Conservation (phyloP, 2,329 filamentous ascomycete species). For the Aureobasidium sp. region DNA sequence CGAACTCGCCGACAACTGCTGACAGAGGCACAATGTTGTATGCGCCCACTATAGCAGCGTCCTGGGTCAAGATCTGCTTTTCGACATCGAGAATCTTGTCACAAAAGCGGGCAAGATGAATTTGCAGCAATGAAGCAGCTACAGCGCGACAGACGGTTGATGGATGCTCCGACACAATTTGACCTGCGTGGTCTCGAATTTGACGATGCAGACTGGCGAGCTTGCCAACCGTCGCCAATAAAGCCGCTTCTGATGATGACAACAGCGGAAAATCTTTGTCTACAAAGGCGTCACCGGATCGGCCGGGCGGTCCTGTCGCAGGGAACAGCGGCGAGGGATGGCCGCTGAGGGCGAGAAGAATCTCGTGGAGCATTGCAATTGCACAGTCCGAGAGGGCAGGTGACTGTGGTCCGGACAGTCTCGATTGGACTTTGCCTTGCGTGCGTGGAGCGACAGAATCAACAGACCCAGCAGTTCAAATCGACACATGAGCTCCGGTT, state of each 20-base stretch:
- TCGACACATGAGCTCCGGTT: conserved; percentile 13
- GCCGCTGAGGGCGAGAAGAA: conserved; percentile 90
- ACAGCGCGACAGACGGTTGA: conserved; percentile 85
- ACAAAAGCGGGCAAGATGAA: conserved; percentile 75
- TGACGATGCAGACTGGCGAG: conserved; percentile 72
- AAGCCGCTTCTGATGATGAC: conserved; percentile 73
- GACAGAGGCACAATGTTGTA: conserved; percentile 92
- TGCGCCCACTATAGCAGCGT: conserved; percentile 75
- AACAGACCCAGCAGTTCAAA: conserved; percentile 12
- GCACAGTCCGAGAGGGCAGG: conserved; percentile 2
- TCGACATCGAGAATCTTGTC: conserved; percentile 80
- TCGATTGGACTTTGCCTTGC: conserved; percentile 4
- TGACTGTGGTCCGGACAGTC: not conserved
- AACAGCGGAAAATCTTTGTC: conserved; percentile 46
- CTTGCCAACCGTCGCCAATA: conserved; percentile 69
- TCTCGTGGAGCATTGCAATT: conserved; percentile 83
- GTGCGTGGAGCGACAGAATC: conserved; percentile 13
- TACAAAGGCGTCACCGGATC: conserved; percentile 20
- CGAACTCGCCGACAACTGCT: conserved; percentile 73
- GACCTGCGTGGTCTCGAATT: conserved; percentile 59
- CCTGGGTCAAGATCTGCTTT: conserved; percentile 64
- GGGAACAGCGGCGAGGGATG: conserved; percentile 84
- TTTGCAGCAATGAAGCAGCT: conserved; percentile 65
- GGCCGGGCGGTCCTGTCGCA: conserved; percentile 36
- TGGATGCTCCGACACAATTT: conserved; percentile 62